Evolutionary conservation across 2,329 filamentous ascomycete genomes (phyloP).

Genomic region (Trichoderma polysporum): DNA sequence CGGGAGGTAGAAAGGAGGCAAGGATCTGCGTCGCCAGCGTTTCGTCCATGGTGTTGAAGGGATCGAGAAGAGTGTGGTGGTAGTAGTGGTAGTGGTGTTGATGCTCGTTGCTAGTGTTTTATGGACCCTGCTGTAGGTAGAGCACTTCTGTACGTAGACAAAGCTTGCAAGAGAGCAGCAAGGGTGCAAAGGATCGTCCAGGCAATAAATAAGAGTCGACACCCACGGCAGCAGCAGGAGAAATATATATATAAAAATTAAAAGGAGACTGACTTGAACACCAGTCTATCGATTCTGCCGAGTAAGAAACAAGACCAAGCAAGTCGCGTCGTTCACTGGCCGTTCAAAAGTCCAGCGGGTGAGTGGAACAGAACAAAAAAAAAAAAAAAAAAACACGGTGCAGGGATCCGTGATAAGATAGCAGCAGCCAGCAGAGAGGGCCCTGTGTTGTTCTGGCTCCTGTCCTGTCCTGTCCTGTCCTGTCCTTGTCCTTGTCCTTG

Average conservation of each 20-base stretch:
- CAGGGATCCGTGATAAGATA: conserved; percentile 3
- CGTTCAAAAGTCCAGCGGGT: neutral
- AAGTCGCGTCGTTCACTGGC: neutral
- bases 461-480: too few species aligned
- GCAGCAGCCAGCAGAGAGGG: neutral
- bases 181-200: neutral
- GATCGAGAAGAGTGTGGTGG: too few species aligned
- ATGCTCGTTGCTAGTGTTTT: neutral
- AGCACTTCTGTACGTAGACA: too few species aligned
- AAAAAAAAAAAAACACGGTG: neutral
- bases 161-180: neutral
- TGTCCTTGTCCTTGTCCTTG: too few species aligned
- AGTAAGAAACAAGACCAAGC: neutral
- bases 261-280: neutral
- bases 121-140: neutral
- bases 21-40: conserved; percentile 37
- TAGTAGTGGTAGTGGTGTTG: neutral
- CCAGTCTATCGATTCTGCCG: neutral
- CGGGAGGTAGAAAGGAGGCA: conserved; percentile 45
- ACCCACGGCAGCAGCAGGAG: neutral
- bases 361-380: neutral
- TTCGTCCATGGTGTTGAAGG: conserved; percentile 33
- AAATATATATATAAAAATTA: neutral
- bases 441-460: neutral
- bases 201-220: neutral